A percentile compares a stretch with the other conserved stretches of the same genome.
Conservation (phyloP, 257 asterid species). For the Jacaranda copaia region DNA sequence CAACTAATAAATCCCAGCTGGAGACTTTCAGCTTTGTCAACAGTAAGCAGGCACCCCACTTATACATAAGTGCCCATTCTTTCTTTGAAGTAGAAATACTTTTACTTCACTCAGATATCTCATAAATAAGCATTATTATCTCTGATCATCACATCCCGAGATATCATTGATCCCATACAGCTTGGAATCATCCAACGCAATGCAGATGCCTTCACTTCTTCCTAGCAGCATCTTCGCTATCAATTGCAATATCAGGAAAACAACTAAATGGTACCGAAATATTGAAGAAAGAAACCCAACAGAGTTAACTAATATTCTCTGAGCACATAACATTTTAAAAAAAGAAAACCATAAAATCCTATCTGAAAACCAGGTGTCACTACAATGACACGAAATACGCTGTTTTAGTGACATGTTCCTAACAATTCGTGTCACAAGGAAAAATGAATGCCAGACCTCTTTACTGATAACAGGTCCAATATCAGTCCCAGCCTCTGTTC, state of each 20-base stretch:
- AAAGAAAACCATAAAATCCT: neutral
- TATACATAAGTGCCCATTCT: too few species aligned
- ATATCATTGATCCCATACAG: too few species aligned
- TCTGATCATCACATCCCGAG: too few species aligned
- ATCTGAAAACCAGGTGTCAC: neutral
- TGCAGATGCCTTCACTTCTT: too few species aligned
- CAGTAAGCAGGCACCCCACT: neutral
- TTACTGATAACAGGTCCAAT: slow-evolving; percentile 56
- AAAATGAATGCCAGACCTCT: slow-evolving; percentile 44
- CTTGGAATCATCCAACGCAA: too few species aligned
- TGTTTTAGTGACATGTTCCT: neutral
- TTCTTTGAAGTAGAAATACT: too few species aligned
- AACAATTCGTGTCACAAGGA: neutral
- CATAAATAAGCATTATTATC: too few species aligned
- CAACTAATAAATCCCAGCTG: neutral
- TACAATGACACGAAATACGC: neutral
- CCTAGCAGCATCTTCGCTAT: too few species aligned
- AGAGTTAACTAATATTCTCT: neutral
- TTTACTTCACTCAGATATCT: neutral
- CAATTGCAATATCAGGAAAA: too few species aligned
- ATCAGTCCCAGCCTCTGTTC: slow-evolving; percentile 55
- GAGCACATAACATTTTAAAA: neutral
- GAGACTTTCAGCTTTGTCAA: neutral
- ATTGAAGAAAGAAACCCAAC: neutral
- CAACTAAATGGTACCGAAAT: too few species aligned